Conservation (phyloP, 2,329 filamentous ascomycete genomes). For the Fusarium sp. region DNA sequence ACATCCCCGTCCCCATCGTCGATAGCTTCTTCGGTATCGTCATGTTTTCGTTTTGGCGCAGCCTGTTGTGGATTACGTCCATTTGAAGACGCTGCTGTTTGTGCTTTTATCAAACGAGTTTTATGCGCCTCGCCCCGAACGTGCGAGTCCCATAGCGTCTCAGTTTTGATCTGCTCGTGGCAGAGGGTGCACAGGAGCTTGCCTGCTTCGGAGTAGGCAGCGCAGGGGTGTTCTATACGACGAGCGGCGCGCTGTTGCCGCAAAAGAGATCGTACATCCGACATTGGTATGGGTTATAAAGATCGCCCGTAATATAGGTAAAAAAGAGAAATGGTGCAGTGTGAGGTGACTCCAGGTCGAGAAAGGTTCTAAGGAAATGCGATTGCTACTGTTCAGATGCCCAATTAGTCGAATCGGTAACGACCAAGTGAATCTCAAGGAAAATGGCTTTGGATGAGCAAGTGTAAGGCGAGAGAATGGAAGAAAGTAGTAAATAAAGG, state of each 20-base stretch:
- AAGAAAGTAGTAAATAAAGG: conserved; percentile 11
- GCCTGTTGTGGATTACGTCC: conserved; percentile 30
- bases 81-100: conserved; percentile 30
- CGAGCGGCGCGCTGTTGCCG: conserved; percentile 81
- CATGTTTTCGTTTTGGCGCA: conserved; percentile 51
- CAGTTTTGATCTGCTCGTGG: conserved; percentile 71
- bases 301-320: neutral
- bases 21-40: conserved; percentile 49
- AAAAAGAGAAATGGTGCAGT: conserved; percentile 1
- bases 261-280: conserved; percentile 82
- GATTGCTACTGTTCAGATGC: neutral
- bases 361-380: neutral
- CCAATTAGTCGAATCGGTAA: neutral
- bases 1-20: conserved; percentile 48
- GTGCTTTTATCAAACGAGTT: conserved; percentile 40
- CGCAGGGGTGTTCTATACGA: conserved; percentile 76
- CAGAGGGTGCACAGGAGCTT: conserved; percentile 76
- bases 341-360: conserved; percentile 19
- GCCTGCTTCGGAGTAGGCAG: conserved; percentile 74
- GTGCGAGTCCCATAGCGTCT: conserved; percentile 75
- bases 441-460: neutral
- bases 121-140: conserved; percentile 59
- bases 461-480: conserved; percentile 1
- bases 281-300: conserved; percentile 62
- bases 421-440: neutral